Evolutionary conservation across 2,329 filamentous ascomycete species (phyloP).

Genomic region (Fusarium austroafricanum): DNA sequence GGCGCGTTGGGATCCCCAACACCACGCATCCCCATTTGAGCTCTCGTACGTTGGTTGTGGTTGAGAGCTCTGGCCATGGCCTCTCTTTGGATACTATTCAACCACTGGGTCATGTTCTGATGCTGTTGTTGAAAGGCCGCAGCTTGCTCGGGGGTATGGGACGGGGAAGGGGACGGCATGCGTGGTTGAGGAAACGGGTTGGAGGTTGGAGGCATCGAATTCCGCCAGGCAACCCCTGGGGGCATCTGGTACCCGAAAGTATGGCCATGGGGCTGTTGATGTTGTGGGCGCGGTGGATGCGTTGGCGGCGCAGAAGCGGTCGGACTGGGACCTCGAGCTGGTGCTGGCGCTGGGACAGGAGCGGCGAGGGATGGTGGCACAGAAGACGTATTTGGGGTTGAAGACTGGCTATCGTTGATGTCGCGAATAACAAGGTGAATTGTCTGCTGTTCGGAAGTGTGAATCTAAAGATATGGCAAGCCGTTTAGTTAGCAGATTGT

Average conservation of each 20-base stretch:
- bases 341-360: conserved; percentile 18
- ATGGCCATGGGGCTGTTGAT: conserved; percentile 34
- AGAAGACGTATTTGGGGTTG: conserved; percentile 41
- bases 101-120: conserved; percentile 58
- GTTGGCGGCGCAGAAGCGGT: conserved; percentile 38
- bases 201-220: conserved; percentile 45
- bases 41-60: conserved; percentile 58
- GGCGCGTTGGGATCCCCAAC: conserved; percentile 49
- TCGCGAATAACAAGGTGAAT: conserved; percentile 66
- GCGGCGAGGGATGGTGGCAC: conserved; percentile 10
- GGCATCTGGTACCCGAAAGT: conserved; percentile 47
- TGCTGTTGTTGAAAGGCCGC: conserved; percentile 54
- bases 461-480: conserved; percentile 51
- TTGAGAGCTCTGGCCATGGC: conserved; percentile 56
- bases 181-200: conserved; percentile 47
- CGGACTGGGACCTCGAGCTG: conserved; percentile 46
- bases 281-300: conserved; percentile 40
- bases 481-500: conserved; percentile 39
- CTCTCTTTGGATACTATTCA: conserved; percentile 61
- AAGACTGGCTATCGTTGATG: conserved; percentile 45
- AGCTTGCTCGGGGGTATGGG: conserved; percentile 46
- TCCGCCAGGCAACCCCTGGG: conserved; percentile 46
- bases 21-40: conserved; percentile 56
- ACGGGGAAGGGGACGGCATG: conserved; percentile 49
- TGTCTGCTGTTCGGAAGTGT: conserved; percentile 60